Percentiles rank a stretch among this genome's conserved stretches.
phyloP scores from a whole-genome alignment of 2,329 filamentous ascomycete genomes.

The Boeremia lycopersici region DNA sequence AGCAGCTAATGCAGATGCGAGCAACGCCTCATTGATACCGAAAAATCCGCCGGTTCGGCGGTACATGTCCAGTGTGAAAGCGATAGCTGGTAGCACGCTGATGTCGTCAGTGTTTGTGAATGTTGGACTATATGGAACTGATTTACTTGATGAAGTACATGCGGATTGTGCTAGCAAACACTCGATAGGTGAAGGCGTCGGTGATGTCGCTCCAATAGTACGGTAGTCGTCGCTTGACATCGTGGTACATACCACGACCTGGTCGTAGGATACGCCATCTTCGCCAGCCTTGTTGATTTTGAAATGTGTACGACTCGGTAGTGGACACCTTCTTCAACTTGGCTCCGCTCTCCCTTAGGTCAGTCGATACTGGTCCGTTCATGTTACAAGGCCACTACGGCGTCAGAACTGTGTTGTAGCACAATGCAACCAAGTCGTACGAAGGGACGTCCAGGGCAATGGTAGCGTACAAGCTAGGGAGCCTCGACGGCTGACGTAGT shows the following conservation, averaged over 20 bases:
- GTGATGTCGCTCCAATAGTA: conserved; percentile 63
- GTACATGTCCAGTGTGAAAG: conserved; percentile 65
- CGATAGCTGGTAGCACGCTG: conserved; percentile 62
- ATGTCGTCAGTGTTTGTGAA: conserved; percentile 1
- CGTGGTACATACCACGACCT: conserved; percentile 61
- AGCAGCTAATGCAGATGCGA: conserved; percentile 61
- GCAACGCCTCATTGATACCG: conserved; percentile 63
- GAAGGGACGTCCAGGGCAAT: background rate
- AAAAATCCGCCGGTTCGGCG: conserved; percentile 61
- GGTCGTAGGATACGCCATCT: conserved; percentile 51
- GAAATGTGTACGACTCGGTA: conserved; percentile 42
- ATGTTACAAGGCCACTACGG: background rate
- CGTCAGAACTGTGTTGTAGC: background rate
- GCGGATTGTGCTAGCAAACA: conserved; percentile 60
- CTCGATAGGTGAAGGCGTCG: conserved; percentile 62
- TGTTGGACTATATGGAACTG: too few relatives aligned
- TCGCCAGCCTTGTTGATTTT: conserved; percentile 50
- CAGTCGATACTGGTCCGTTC: background rate
- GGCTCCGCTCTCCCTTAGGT: background rate
- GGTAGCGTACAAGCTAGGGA: background rate
- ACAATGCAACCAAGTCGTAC: background rate
- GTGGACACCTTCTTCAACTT: conserved; percentile 26
- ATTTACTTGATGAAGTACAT: conserved; percentile 64
- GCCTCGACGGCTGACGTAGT: conserved; percentile 1
- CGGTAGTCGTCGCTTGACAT: conserved; percentile 58